Evolutionary conservation across 495 filamentous ascomycete species (phyloP).

Genomic region (Aspergillus biplanus): DNA sequence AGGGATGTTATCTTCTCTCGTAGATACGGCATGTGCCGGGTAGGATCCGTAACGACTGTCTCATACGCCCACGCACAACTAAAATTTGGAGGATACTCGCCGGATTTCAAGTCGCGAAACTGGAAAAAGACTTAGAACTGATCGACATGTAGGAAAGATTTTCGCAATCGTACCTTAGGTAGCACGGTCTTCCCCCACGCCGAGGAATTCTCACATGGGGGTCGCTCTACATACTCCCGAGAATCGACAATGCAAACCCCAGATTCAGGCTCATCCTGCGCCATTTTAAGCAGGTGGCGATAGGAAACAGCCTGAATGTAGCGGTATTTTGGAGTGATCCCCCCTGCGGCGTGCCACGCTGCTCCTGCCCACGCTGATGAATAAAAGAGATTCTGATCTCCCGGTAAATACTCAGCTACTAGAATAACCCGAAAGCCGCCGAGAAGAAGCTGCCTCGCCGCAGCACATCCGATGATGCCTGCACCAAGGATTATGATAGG

Average conservation of each 20-base stretch:
- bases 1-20: slow-evolving; percentile 33
- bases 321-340: slow-evolving; percentile 42
- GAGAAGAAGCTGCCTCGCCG: slow-evolving; percentile 41
- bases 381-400: slow-evolving; percentile 46
- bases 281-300: slow-evolving; percentile 44
- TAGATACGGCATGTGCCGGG: slow-evolving; percentile 47
- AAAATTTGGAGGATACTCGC: slow-evolving; percentile 45
- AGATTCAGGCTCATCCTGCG: slow-evolving; percentile 39
- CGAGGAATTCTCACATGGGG: slow-evolving; percentile 39
- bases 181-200: slow-evolving; percentile 46
- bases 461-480: slow-evolving; percentile 49
- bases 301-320: slow-evolving; percentile 46
- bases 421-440: slow-evolving; percentile 44
- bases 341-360: slow-evolving; percentile 49
- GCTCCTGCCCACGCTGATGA: slow-evolving; percentile 52
- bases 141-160: background rate
- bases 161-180: slow-evolving; percentile 34
- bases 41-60: slow-evolving; percentile 47
- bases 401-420: slow-evolving; percentile 48
- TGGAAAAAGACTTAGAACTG: slow-evolving; percentile 18
- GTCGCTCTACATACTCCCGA: slow-evolving; percentile 43
- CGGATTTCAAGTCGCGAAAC: slow-evolving; percentile 41
- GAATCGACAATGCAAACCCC: slow-evolving; percentile 45
- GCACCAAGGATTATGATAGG: slow-evolving; percentile 46
- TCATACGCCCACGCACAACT: slow-evolving; percentile 44